Evolutionary conservation across 345 rosid genomes (phyloP), one percentile per base, ranked within the genome.

Genomic region (Aquilaria yunnanensis): DNA sequence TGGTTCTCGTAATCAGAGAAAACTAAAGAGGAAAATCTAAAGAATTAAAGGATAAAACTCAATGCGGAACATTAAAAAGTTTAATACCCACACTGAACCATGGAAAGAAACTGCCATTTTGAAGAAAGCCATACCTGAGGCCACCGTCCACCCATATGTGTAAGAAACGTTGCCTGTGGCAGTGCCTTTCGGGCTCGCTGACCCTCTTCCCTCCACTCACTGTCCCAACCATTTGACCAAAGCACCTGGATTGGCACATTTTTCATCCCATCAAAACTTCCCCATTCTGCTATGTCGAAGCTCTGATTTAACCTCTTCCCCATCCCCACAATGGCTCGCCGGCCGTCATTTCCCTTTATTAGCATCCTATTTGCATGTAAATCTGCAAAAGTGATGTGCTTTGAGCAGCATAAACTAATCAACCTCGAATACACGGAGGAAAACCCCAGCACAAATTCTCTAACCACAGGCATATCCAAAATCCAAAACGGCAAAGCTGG

Each of bases 71-170:
- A 37, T 37, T n/a, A 32, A 10, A 50, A 46, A n/a, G 9, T 49
- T 13, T 9, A 12, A 51, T 54, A 58, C 31, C 43, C 7, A 30
- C 12, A 55, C 51, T 13, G 48, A n/a, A n/a, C n/a, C 11, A 55
- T 14, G 4, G 43, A 37, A 5, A 41, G 37, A 5, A 59, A 60
- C 52, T 45, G 9, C 37, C 16, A 61, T 14, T 3, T 3, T 33
- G 8, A 59, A 41, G 55, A 0, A 68, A 77, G 46, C 46, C 80
- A 64, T 63, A 93, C 98, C 92, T 89, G 87, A 76, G 98, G 96
- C 97, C 98, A 93, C 12, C 97, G 79, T 53, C 86, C 86, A 55
- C 97, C 87, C 1, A 90, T 78, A 69, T 93, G 98, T 13, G 70
- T 69, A 30, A 77, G 71, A 66, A 85, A 84, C 68, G 79, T 89